Percentiles rank a stretch among this genome's conserved stretches.
Conservation (phyloP, 768 basidiomycete species). For the Termitomyces sp. region DNA sequence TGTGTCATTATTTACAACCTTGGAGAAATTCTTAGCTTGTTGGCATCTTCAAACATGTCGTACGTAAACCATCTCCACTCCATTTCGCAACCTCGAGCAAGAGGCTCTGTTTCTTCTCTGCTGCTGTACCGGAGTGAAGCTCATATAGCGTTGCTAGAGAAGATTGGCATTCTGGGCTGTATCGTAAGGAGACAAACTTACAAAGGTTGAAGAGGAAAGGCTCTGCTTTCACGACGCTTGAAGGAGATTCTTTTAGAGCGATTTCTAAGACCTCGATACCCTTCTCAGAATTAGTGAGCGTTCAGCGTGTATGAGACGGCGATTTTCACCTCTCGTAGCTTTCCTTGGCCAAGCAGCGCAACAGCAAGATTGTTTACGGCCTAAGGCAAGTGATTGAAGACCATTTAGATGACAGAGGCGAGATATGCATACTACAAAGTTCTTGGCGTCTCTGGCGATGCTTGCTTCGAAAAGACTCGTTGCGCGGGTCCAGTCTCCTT, state of each 20-base stretch:
- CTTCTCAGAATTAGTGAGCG: slow-evolving; percentile 27
- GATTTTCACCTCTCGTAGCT: slow-evolving; percentile 58
- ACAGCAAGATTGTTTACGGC: slow-evolving; percentile 75
- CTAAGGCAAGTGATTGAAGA: background rate
- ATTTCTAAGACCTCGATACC: slow-evolving; percentile 66
- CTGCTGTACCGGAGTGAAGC: slow-evolving; percentile 64
- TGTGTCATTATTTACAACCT: background rate
- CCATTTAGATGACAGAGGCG: background rate
- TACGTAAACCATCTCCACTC: slow-evolving; percentile 80
- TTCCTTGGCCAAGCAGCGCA: slow-evolving; percentile 64
- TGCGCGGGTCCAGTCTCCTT: slow-evolving; percentile 65
- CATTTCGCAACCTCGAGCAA: slow-evolving; percentile 76
- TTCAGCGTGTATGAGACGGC: background rate
- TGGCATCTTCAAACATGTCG: slow-evolving; percentile 77
- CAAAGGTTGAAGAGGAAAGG: slow-evolving; percentile 85
- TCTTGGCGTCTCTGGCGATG: slow-evolving; percentile 50
- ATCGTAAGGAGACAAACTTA: slow-evolving; percentile 28
- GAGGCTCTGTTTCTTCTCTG: slow-evolving; percentile 72
- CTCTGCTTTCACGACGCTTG: slow-evolving; percentile 69
- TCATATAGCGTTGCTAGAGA: slow-evolving; percentile 75
- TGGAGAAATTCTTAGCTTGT: slow-evolving; percentile 28
- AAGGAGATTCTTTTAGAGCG: slow-evolving; percentile 59
- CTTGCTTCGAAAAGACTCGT: slow-evolving; percentile 36
- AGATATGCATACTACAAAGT: slow-evolving; percentile 45
- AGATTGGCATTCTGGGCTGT: background rate